These are phyloP conservation scores for Stevia rebaudiana DNA, from an alignment of 140 eudicot genomes.

Conservation along the genomic window DNA sequence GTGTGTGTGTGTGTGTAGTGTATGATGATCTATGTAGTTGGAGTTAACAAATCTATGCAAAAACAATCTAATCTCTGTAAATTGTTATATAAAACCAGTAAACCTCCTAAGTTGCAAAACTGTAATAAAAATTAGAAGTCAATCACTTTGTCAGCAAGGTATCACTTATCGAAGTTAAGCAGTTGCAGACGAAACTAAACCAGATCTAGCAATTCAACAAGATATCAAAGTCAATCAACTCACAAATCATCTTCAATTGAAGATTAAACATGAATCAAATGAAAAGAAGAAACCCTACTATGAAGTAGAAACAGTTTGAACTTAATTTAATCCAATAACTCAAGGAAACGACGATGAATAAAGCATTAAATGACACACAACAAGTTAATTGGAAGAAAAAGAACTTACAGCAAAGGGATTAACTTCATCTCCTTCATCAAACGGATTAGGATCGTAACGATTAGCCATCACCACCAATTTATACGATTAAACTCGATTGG, in stretches of 20 bases:
- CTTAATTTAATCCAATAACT: too few species aligned
- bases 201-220: constrained; percentile 7
- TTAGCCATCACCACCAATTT: constrained; percentile 23
- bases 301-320: constrained; percentile 14
- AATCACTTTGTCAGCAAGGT: not conserved
- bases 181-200: constrained; percentile 1
- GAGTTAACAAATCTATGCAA: not conserved
- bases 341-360: not conserved
- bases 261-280: not conserved
- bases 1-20: not conserved
- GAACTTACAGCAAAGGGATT: constrained; percentile 67
- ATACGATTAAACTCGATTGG: not conserved
- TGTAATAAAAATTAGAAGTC: not conserved
- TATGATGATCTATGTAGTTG: not conserved
- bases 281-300: constrained; percentile 18
- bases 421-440: constrained; percentile 73
- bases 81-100: not conserved
- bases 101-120: not conserved
- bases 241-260: not conserved
- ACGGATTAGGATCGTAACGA: constrained; percentile 53
- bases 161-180: not conserved
- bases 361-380: not conserved
- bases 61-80: not conserved
- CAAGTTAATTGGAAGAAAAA: not conserved
- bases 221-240: not conserved